Base-by-base conservation (phyloP, 2,329 filamentous ascomycete genomes). In the Endoconidiophora polonica region DNA sequence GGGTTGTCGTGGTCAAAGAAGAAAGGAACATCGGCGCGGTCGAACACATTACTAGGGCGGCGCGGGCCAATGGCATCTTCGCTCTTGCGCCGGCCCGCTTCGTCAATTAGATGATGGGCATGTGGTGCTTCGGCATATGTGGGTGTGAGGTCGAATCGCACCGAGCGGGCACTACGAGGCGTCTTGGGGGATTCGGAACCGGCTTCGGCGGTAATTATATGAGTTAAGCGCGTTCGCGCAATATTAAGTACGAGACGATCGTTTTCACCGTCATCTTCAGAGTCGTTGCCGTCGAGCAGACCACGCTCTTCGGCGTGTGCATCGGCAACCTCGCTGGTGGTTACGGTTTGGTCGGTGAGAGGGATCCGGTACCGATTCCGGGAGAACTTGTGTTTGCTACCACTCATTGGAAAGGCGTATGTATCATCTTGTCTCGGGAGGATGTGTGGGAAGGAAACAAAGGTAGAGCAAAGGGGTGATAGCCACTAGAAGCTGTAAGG, bases 81-180 rank as follows among this genome's bases (percentile, higher is more conserved):
- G 23, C 51, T 53, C 24, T 53, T 53, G 18, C 51, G 46, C 7
- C 29, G 29, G 5, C 47, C 47, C 20, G 39, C 51, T 47, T 53
- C 38, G 33, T 53, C 51, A 10, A 48, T 44, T 12, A 53, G 37
- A 18, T 36, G 46, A 38, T 49, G 47, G 57, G 23, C 69, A 62
- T 57, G 50, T 58, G 58, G 48, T 58, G 41, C 61, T 59, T 58
- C 59, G 42, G 66, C 62, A 24, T 72, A 64, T 56, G 68, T 68
- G 20, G 70, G 70, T 16, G 63, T 66, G 48, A 77, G 66, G 58
- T 81, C 79, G 64, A 91, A 91, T 56, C 81, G 80, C 43, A 91
- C 85, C 23, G 83, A 74, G 60, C 84, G 81, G 6, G 75, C 72
- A 1, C 81, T 86, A 49, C 81, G 64, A 16, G 81, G 74, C 36